These are phyloP conservation scores for Ilex paraguariensis DNA, from an alignment of 305 asterid species.

Conservation along the genomic window DNA sequence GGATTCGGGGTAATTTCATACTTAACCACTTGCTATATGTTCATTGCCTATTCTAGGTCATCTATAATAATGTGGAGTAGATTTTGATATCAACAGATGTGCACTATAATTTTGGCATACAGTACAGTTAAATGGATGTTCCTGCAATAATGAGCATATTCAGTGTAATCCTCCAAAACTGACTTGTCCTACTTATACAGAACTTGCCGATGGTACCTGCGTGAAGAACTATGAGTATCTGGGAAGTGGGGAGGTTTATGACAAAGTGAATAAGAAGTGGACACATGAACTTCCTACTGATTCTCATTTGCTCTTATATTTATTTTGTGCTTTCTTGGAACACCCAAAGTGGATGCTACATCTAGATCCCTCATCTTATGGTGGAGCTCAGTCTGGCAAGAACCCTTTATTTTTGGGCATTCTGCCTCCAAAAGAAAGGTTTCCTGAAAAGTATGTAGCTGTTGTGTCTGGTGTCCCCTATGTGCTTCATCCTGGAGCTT, in stretches of 20 bases:
- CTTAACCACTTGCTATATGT: background rate
- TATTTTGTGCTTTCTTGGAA: slow-evolving; percentile 92
- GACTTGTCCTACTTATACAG: slow-evolving; percentile 32
- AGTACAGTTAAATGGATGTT: too few relatives aligned
- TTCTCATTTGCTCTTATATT: slow-evolving; percentile 82
- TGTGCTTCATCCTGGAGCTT: slow-evolving; percentile 92
- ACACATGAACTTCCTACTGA: slow-evolving; percentile 75
- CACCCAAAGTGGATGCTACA: slow-evolving; percentile 97
- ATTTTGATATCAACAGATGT: too few relatives aligned
- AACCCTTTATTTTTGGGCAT: slow-evolving; percentile 88
- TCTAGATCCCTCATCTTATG: slow-evolving; percentile 74
- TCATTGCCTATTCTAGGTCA: too few relatives aligned
- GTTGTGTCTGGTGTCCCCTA: slow-evolving; percentile 75
- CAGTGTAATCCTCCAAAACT: slow-evolving; percentile 1
- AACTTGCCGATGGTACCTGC: slow-evolving; percentile 94
- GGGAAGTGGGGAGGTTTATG: slow-evolving; percentile 70
- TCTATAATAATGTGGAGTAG: too few relatives aligned
- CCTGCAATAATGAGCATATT: too few relatives aligned
- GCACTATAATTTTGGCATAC: too few relatives aligned
- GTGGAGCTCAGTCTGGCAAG: slow-evolving; percentile 81
- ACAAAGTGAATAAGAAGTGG: slow-evolving; percentile 73
- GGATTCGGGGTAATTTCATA: slow-evolving; percentile 61
- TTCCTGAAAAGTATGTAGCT: slow-evolving; percentile 88
- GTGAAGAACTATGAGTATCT: slow-evolving; percentile 86
- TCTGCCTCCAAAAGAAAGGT: slow-evolving; percentile 88